phyloP scores from a whole-genome alignment of 1,139 yeast species.

The Saccharomyces hybrid region DNA sequence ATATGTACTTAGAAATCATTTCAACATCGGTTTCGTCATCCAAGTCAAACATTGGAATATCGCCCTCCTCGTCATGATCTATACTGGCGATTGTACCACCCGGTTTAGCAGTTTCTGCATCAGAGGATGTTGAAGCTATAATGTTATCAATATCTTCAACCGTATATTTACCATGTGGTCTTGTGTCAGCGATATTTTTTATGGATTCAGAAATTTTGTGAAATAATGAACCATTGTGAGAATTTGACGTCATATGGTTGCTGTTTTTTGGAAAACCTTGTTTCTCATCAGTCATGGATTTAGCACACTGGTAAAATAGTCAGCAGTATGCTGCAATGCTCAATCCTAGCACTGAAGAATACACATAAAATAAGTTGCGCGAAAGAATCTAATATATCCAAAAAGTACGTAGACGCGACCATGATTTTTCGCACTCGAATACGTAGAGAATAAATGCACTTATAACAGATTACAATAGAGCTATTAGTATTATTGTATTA shows the following conservation, averaged over 20 bases:
- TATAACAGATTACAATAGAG: neutral
- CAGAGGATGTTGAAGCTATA: neutral
- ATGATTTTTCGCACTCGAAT: neutral
- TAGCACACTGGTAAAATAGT: neutral
- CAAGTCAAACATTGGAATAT: slow-evolving; percentile 46
- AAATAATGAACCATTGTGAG: neutral
- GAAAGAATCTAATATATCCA: neutral
- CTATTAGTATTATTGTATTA: neutral
- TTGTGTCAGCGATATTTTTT: neutral
- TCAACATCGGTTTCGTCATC: slow-evolving; percentile 43
- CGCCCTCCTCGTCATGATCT: slow-evolving; percentile 31
- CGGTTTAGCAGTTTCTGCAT: neutral
- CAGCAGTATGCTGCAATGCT: too few relatives aligned
- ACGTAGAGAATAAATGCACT: neutral
- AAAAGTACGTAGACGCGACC: neutral
- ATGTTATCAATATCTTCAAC: neutral
- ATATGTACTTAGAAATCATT: slow-evolving; percentile 40
- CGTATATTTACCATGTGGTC: neutral
- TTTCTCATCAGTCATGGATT: neutral
- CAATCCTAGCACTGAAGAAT: too few relatives aligned
- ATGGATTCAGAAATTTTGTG: neutral
- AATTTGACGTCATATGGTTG: neutral
- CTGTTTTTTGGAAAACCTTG: neutral
- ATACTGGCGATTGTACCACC: neutral
- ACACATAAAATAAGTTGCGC: neutral